Percentiles rank a stretch among this genome's conserved stretches.
phyloP scores from a whole-genome alignment of 805 yeast species.

The Sporopachydermia lactativora region DNA sequence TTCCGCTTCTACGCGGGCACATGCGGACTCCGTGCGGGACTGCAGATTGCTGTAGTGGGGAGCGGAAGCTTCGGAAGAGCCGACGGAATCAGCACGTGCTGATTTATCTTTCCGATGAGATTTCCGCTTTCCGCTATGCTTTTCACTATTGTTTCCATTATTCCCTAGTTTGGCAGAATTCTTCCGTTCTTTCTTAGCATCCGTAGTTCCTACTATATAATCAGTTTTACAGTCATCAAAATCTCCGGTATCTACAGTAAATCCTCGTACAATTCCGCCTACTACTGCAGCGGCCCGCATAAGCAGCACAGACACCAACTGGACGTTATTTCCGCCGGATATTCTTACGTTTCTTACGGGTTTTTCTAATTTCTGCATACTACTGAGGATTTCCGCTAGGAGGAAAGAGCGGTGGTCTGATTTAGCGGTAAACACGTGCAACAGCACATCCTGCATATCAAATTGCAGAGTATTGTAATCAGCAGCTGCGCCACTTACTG shows the following conservation, averaged over 20 bases:
- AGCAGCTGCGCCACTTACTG: conserved; percentile 11
- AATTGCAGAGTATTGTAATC: conserved; percentile 18
- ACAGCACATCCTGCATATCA: conserved; percentile 13
- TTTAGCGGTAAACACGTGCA: conserved; percentile 15
- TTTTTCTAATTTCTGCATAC: conserved; percentile 34
- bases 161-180: no score
- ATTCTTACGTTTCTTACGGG: conserved; percentile 29
- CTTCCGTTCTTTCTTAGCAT: no score
- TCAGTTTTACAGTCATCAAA: conserved; percentile 3
- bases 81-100: conserved; percentile 2
- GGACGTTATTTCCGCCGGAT: conserved; percentile 32
- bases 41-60: no score
- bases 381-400: conserved; percentile 41
- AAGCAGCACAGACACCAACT: conserved; percentile 31
- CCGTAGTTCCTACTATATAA: conserved; percentile 6
- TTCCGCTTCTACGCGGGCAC: conserved; percentile 2
- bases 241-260: conserved; percentile 12
- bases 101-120: conserved; percentile 2
- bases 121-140: no score
- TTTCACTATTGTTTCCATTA: no score
- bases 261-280: conserved; percentile 13
- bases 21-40: conserved; percentile 2
- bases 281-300: conserved; percentile 29
- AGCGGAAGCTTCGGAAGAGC: no score
- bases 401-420: conserved; percentile 44